Conservation (phyloP, 1,284 basidiomycete genomes). For the Pisolithus thermaeus region DNA sequence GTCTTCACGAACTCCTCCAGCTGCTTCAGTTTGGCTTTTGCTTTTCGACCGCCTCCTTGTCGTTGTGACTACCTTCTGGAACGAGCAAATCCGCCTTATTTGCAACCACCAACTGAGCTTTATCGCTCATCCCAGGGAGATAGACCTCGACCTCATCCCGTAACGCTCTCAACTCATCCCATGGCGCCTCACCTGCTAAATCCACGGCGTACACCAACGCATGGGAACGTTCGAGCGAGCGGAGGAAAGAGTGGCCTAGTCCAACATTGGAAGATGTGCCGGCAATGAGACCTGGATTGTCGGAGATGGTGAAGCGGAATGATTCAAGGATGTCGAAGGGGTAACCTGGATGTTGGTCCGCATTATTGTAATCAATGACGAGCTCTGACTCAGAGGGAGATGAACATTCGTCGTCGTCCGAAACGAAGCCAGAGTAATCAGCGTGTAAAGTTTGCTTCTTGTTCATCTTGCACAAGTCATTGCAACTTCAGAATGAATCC, state of each 20-base stretch:
- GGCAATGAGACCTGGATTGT: slow-evolving; percentile 91
- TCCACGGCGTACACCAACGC: slow-evolving; percentile 93
- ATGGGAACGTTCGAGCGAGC: slow-evolving; percentile 88
- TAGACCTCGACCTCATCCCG: slow-evolving; percentile 83
- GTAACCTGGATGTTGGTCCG: background rate
- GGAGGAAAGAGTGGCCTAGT: slow-evolving; percentile 90
- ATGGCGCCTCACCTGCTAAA: slow-evolving; percentile 66
- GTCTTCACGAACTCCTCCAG: slow-evolving; percentile 51
- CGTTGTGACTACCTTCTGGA: slow-evolving; percentile 17
- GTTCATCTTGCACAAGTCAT: slow-evolving; percentile 52
- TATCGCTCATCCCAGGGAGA: slow-evolving; percentile 69
- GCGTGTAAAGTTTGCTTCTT: slow-evolving; percentile 47
- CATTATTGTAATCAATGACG: background rate
- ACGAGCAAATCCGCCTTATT: slow-evolving; percentile 89
- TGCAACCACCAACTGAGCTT: slow-evolving; percentile 81
- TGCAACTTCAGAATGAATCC: slow-evolving; percentile 53
- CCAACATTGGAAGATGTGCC: slow-evolving; percentile 73
- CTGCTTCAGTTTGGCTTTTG: slow-evolving; percentile 49
- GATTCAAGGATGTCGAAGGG: slow-evolving; percentile 53
- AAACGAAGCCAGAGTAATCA: background rate
- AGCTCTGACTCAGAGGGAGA: background rate
- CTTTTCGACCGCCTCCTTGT: slow-evolving; percentile 42
- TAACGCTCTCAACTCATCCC: slow-evolving; percentile 70
- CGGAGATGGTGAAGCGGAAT: slow-evolving; percentile 91
- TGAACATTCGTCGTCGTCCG: background rate